Conservation (phyloP, 345 rosid genomes). For the Sisymbrium irio region DNA sequence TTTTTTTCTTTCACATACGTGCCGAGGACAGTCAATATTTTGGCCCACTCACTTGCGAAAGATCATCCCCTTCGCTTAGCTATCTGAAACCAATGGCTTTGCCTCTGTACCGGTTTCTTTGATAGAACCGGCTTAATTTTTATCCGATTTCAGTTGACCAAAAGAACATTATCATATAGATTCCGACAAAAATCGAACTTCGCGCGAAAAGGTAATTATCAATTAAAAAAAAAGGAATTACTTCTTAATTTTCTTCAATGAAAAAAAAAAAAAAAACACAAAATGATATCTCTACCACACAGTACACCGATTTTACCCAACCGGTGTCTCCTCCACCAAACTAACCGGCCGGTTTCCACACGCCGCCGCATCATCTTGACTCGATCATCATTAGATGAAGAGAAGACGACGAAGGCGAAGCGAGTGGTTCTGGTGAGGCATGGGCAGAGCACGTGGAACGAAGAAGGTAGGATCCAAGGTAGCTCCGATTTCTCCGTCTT, state of each 20-base stretch:
- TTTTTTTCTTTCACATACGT: too few relatives aligned
- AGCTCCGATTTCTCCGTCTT: constrained; percentile 83
- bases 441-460: constrained; percentile 98
- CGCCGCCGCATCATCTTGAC: constrained; percentile 19
- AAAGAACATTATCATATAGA: too few relatives aligned
- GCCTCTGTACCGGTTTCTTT: too few relatives aligned
- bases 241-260: background rate
- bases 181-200: background rate
- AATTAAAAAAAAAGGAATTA: background rate
- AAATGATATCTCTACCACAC: constrained; percentile 50
- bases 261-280: background rate
- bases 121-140: too few relatives aligned
- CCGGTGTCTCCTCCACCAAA: constrained; percentile 25
- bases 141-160: too few relatives aligned
- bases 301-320: constrained; percentile 30
- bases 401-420: constrained; percentile 49
- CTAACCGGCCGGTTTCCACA: background rate
- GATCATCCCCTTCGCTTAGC: too few relatives aligned
- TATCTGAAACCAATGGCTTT: too few relatives aligned
- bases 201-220: background rate
- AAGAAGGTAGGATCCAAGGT: constrained; percentile 92
- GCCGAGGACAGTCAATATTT: too few relatives aligned
- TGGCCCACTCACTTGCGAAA: too few relatives aligned
- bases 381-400: constrained; percentile 41
- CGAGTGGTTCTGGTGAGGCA: constrained; percentile 90